Conservation (phyloP, 495 filamentous ascomycete species). For the Apiosordaria backusii region DNA sequence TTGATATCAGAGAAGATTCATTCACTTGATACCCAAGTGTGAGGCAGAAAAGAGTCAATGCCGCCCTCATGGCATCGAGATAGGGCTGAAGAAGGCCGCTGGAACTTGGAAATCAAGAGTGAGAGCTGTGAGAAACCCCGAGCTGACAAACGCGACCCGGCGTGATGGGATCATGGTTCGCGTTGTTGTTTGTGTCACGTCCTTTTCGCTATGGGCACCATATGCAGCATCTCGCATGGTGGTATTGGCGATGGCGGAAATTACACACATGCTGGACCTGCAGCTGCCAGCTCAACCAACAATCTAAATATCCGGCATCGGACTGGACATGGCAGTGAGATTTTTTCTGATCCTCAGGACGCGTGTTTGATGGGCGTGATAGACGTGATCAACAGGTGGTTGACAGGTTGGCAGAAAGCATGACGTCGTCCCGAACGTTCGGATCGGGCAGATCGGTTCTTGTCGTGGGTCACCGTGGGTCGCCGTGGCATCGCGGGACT, state of each 20-base stretch:
- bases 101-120: too few species aligned
- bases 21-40: too few species aligned
- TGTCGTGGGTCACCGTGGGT: background rate
- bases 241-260: constrained; percentile 8
- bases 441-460: background rate
- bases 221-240: constrained; percentile 4
- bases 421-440: background rate
- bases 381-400: constrained; percentile 1
- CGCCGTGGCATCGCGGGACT: background rate
- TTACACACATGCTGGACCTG: constrained; percentile 7
- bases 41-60: too few species aligned
- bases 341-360: background rate
- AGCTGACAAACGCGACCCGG: background rate
- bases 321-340: background rate
- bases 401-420: background rate
- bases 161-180: background rate
- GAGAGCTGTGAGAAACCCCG: too few species aligned
- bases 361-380: background rate
- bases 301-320: background rate
- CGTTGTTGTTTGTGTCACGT: constrained; percentile 1
- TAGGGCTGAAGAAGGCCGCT: too few species aligned
- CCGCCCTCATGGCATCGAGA: too few species aligned
- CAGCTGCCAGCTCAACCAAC: background rate
- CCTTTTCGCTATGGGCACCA: constrained; percentile 1
- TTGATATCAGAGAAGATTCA: too few species aligned